Base-by-base conservation (phyloP, 1,284 basidiomycete genomes). In the Irpex sp. region DNA sequence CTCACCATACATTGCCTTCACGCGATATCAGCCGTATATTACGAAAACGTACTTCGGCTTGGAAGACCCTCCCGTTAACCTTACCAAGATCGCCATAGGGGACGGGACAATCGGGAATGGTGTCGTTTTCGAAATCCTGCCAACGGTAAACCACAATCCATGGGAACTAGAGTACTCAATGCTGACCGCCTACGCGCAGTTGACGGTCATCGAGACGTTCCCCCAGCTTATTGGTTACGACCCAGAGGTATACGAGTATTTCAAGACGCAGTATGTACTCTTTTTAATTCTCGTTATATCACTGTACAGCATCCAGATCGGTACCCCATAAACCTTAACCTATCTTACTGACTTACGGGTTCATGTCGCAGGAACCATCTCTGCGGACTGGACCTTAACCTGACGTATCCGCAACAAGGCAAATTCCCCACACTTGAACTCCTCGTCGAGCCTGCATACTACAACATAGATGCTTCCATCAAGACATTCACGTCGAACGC, bases 51-150 rank as follows among this genome's bases (percentile, higher is more conserved):
- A 58, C 50, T 62, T 64, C 43, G 15, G 15, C 21, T 39, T 19
- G 7, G 15, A 11, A 19, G 80, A 82, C 39, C 86, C 87, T 13
- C 88, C 88, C 1, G 84, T 89, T 21, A 83, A 81, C 3, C 77
- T 90, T 33, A 75, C 79, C 1, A 86, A 84, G 68, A 82, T 90
- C 59, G 84, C 81, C n/a, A 89, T 90, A 53, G 88, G 88, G 13
- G 85, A 90, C 71, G 86, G 84, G 3, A 72, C 84, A 11, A 78
- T 88, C 31, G 75, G 78, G 1, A 75, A 80, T 26, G 75, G 68
- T 31, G 76, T 78, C 60, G 79, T 81, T n/a, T 86, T 81, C 57
- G 76, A 79, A 59, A 11, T 53, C 83, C 0, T 86, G 78, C 69
- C 88, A 84, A 6, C 89, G 83, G 86, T 89, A 70, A 70, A 80